phyloP scores from a whole-genome alignment of 495 filamentous ascomycete species.

The Echria macrotheca region DNA sequence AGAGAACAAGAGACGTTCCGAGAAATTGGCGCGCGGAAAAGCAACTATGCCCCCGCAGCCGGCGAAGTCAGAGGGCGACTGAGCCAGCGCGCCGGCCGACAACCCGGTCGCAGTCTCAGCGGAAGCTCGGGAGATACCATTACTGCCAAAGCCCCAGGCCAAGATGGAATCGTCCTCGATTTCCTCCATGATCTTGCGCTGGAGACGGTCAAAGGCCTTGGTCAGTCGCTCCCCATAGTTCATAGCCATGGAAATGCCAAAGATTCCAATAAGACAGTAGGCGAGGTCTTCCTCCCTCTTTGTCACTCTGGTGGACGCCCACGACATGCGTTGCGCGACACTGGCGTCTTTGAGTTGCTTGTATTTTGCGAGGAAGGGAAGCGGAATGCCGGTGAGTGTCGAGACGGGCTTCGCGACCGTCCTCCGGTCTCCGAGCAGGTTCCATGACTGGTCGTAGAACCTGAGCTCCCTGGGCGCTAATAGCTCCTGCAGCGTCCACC shows the following conservation, averaged over 20 bases:
- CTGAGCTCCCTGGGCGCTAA: not conserved
- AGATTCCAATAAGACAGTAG: conserved; percentile 7
- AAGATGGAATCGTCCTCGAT: no score
- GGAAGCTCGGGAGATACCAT: no score
- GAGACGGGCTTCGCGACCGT: not conserved
- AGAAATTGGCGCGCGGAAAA: no score
- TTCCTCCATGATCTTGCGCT: no score
- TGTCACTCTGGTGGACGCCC: not conserved
- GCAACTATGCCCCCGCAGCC: no score
- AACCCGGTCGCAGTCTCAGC: no score
- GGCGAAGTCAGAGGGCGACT: no score
- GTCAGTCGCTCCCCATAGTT: not conserved
- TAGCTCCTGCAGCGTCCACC: conserved; percentile 9
- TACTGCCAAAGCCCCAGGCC: no score
- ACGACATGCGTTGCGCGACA: not conserved
- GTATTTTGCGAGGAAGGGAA: not conserved
- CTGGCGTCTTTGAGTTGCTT: not conserved
- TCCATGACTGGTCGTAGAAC: not conserved
- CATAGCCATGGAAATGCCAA: conserved; percentile 1
- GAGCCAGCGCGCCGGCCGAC: no score
- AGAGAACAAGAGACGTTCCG: no score
- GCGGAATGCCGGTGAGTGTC: not conserved
- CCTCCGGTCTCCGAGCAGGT: not conserved
- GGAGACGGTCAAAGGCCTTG: not conserved
- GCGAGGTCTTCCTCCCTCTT: conserved; percentile 2